Evolutionary conservation across 2,329 filamentous ascomycete genomes (phyloP).

Genomic region (Periconia digitata): DNA sequence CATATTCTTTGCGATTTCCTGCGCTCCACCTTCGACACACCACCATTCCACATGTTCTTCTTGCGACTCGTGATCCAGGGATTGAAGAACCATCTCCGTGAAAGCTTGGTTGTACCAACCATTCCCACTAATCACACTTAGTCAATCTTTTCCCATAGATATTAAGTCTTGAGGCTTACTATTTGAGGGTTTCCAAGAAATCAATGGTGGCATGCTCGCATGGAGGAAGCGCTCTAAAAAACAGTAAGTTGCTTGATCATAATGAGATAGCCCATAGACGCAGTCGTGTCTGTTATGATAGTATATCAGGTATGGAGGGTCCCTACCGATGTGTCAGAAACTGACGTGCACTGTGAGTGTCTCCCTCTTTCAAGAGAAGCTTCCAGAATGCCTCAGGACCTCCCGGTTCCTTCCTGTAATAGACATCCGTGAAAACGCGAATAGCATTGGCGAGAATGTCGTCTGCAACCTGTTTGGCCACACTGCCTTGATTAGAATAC

Average conservation of each 20-base stretch:
- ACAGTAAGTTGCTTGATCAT: neutral
- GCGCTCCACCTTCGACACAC: slow-evolving; percentile 36
- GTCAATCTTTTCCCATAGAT: neutral
- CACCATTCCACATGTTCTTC: slow-evolving; percentile 23
- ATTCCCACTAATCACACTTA: slow-evolving; percentile 16
- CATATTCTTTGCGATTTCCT: slow-evolving; percentile 27
- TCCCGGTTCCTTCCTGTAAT: neutral
- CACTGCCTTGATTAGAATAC: neutral
- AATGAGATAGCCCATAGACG: too few species aligned
- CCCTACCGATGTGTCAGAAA: neutral
- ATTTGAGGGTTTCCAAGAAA: neutral
- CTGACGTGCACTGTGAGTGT: neutral
- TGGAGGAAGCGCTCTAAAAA: neutral
- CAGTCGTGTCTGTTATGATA: too few species aligned
- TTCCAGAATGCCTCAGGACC: neutral
- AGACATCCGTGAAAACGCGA: neutral
- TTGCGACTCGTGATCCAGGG: slow-evolving; percentile 27
- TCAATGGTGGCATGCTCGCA: neutral
- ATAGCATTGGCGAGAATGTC: neutral
- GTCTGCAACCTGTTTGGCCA: neutral
- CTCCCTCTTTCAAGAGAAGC: neutral
- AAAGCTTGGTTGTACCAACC: slow-evolving; percentile 41
- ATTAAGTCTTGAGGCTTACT: neutral
- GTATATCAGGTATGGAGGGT: neutral
- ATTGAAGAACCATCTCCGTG: slow-evolving; percentile 40